Conservation (phyloP, 2,329 filamentous ascomycete species). For the Colletotrichum coccodes region DNA sequence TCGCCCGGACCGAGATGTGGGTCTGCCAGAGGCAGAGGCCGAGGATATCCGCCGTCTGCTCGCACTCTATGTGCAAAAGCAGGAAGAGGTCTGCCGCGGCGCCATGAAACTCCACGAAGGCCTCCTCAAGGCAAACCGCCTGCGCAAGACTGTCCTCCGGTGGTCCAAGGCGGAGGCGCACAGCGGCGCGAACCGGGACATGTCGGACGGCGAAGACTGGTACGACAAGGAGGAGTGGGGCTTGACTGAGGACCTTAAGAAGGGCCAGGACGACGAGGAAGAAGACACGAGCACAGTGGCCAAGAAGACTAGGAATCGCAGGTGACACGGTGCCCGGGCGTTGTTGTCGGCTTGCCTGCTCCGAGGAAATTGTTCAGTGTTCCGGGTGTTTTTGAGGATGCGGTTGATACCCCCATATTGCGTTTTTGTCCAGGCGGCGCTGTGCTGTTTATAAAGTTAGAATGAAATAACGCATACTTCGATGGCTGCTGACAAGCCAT, state of each 20-base stretch:
- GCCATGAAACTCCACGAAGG: slow-evolving; percentile 75
- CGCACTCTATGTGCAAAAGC: slow-evolving; percentile 83
- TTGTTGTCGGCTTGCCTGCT: slow-evolving; percentile 8
- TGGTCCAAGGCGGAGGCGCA: slow-evolving; percentile 86
- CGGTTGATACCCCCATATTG: slow-evolving; percentile 31
- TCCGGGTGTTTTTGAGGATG: slow-evolving; percentile 22
- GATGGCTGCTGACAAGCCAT: not conserved
- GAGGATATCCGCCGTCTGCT: slow-evolving; percentile 81
- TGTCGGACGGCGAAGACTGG: slow-evolving; percentile 92
- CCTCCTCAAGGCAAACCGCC: slow-evolving; percentile 76
- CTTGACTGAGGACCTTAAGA: slow-evolving; percentile 78
- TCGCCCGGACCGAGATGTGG: slow-evolving; percentile 75
- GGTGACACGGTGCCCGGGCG: slow-evolving; percentile 41
- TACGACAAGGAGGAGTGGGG: slow-evolving; percentile 86
- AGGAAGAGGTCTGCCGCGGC: slow-evolving; percentile 83
- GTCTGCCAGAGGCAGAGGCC: slow-evolving; percentile 78
- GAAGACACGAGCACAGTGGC: slow-evolving; percentile 70
- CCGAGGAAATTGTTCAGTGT: not conserved
- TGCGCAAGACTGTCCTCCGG: slow-evolving; percentile 76
- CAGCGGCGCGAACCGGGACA: slow-evolving; percentile 71
- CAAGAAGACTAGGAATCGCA: slow-evolving; percentile 70
- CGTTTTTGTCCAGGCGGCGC: slow-evolving; percentile 17
- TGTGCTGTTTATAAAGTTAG: not conserved
- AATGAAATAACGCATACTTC: not conserved
- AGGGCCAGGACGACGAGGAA: slow-evolving; percentile 85